phyloP scores from a whole-genome alignment of 2,329 filamentous ascomycete genomes.

The Penicillium corylophilum region DNA sequence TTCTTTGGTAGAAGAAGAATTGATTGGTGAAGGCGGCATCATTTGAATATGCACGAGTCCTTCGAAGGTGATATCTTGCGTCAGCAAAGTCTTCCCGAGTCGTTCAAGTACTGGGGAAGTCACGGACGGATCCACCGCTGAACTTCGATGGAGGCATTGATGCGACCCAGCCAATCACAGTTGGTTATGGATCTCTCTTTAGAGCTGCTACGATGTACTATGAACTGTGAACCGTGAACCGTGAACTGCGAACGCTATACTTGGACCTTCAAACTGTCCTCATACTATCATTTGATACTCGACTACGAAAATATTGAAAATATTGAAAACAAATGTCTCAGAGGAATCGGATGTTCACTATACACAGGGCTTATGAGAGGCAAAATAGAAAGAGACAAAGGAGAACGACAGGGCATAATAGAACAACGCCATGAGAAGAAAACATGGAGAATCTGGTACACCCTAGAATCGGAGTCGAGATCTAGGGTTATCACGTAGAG shows the following conservation, averaged over 20 bases:
- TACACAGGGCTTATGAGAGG: conserved; percentile 30
- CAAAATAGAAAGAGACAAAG: conserved; percentile 25
- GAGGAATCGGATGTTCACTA: conserved; percentile 30
- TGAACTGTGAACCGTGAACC: too few relatives aligned
- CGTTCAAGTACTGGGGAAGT: neutral
- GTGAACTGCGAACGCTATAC: too few relatives aligned
- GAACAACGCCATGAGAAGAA: conserved; percentile 37
- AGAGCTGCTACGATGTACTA: neutral
- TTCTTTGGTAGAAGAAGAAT: neutral
- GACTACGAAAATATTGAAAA: neutral
- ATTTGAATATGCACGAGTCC: neutral
- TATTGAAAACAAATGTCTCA: conserved; percentile 8
- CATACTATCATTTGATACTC: too few relatives aligned
- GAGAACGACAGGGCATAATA: conserved; percentile 27
- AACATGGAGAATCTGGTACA: conserved; percentile 28
- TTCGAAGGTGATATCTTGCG: neutral
- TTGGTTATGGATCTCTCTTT: too few relatives aligned
- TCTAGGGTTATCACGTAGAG: conserved; percentile 19
- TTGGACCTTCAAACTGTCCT: too few relatives aligned
- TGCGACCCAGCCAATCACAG: conserved; percentile 9
- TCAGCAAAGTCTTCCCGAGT: neutral
- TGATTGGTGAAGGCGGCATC: neutral
- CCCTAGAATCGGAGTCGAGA: conserved; percentile 17
- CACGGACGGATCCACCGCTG: conserved; percentile 3
- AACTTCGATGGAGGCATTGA: conserved; percentile 2